phyloP scores from a whole-genome alignment of 1,139 yeast genomes.

The Scheffersomyces titani region DNA sequence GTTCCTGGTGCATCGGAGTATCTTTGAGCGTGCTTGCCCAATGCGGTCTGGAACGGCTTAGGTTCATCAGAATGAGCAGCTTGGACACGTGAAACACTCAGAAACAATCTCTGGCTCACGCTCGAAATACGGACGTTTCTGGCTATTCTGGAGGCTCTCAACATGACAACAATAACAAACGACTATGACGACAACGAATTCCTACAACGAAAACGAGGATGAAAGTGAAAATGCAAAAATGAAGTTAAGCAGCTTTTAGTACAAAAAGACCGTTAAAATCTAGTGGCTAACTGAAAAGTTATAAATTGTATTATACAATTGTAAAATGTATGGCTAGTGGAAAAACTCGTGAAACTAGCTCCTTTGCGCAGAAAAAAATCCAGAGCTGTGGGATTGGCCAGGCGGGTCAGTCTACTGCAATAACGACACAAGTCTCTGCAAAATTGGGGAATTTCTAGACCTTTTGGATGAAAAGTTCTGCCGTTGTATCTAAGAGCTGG shows the following conservation, averaged over 20 bases:
- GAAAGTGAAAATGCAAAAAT: background rate
- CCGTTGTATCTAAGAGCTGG: background rate
- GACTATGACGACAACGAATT: background rate
- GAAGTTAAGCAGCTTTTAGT: background rate
- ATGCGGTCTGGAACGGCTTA: slow-evolving; percentile 35
- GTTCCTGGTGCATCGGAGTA: slow-evolving; percentile 34
- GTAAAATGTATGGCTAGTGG: slow-evolving; percentile 4
- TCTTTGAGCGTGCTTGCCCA: slow-evolving; percentile 39
- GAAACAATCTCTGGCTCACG: slow-evolving; percentile 11
- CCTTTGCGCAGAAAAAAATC: background rate
- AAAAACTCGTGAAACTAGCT: background rate
- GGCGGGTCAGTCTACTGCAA: background rate
- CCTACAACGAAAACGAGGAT: background rate
- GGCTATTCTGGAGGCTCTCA: slow-evolving; percentile 16
- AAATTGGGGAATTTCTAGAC: background rate
- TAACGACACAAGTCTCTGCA: background rate
- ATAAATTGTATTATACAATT: background rate
- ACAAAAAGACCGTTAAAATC: background rate
- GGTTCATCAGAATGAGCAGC: slow-evolving; percentile 21
- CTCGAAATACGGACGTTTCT: background rate
- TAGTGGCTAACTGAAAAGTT: background rate
- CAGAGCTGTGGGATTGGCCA: background rate
- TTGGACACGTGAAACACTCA: slow-evolving; percentile 13
- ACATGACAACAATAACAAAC: slow-evolving; percentile 13
- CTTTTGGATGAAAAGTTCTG: background rate